A percentile compares a stretch with the other conserved stretches of the same genome.
Evolutionary conservation across 2,329 filamentous ascomycete genomes (phyloP).

Genomic region (Calonectria henricotiae): DNA sequence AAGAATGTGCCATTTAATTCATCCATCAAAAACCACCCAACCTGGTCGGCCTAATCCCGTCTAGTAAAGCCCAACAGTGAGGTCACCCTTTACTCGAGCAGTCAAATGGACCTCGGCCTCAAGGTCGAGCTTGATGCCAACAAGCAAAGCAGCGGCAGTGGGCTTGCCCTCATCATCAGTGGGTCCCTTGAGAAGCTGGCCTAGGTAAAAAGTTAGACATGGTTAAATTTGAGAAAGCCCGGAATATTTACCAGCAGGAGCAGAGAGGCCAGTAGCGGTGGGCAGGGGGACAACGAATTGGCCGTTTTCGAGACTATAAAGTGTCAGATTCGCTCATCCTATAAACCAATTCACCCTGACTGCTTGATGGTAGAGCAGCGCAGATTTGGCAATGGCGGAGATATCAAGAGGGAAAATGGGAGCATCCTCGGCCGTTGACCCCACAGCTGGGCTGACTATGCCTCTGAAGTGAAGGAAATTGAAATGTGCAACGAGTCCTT

Average conservation of each 20-base stretch:
- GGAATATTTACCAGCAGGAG: neutral
- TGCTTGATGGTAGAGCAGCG: neutral
- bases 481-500: neutral
- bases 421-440: neutral
- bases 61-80: neutral
- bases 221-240: neutral
- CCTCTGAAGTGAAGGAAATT: neutral
- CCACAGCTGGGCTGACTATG: neutral
- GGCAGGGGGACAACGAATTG: neutral
- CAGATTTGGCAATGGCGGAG: too few species aligned
- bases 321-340: neutral
- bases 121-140: too few species aligned
- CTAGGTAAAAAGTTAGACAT: neutral
- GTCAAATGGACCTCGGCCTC: too few species aligned
- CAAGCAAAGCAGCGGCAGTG: neutral
- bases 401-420: neutral
- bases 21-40: too few species aligned
- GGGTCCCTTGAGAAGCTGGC: neutral
- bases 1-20: too few species aligned
- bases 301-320: neutral
- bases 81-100: too few species aligned
- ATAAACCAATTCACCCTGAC: neutral
- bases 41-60: neutral
- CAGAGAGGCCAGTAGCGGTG: neutral
- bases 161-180: neutral